Evolutionary conservation across 441 rosid genomes (phyloP), one percentile per base, ranked within the genome.

Genomic region (Biscutella laevigata): DNA sequence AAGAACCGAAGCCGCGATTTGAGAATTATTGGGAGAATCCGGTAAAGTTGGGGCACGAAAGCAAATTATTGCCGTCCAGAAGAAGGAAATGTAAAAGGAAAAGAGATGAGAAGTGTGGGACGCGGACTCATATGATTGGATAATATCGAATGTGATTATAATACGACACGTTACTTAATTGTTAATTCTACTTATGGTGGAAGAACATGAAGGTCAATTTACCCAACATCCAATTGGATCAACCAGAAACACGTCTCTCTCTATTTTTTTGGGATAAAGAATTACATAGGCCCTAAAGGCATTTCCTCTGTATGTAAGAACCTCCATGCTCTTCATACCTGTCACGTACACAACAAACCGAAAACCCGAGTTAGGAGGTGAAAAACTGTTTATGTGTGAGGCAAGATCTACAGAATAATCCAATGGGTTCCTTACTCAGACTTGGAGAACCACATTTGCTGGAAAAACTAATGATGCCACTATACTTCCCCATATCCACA

Each of bases 381-480:
- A 33, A 5, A 9, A 10, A 27, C 10, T 16, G 59, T 48, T 24
- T 20, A 6, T 6, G 8, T 8, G 34, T 10, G 19, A 27, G 21
- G 22, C 8, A 21, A 45, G 14, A 56, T 32, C 34, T 22, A 47
- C 19, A 52, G 7, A 57, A 26, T 11, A 28, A 4, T 22, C n/a
- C 12, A 43, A 37, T n/a, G 28, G 9, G 20, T 15, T 57, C 73
- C 96, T 80, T 76, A 81, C 96, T 91, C 96, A 0, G 86, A 66
- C 72, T 91, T 88, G 32, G 95, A 85, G 77, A 88, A 81, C 98
- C 98, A 91, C 96, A 83, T 88, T 61, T 83, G 96, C 79, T 91
- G 95, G 73, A 83, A 88, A 88, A 42, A 89, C 94, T 15, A 82
- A 81, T 8, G 96, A 88, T 58, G 96, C 98, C 78, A 85, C 53